Percentiles rank a stretch among this genome's conserved stretches.
phyloP scores from a whole-genome alignment of 2,329 filamentous ascomycete genomes.

The Scytalidium lignicola region DNA sequence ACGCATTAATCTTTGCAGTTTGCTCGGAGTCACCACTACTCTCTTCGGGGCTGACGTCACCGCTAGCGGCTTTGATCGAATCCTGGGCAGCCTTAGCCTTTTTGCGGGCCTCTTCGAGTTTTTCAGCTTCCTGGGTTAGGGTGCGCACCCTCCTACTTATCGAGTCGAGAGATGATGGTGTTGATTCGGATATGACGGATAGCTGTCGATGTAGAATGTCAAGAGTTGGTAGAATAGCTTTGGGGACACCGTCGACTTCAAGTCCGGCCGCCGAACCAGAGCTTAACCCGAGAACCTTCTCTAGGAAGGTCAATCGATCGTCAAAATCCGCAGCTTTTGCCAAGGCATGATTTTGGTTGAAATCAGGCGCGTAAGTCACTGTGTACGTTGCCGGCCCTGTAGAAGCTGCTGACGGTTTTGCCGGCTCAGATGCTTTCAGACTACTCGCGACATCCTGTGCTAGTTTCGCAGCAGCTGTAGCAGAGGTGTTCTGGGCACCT shows the following conservation, averaged over 20 bases:
- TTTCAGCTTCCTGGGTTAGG: slow-evolving; percentile 68
- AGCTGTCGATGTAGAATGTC: slow-evolving; percentile 78
- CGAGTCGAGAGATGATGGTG: slow-evolving; percentile 66
- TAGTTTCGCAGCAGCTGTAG: slow-evolving; percentile 17
- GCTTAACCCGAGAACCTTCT: slow-evolving; percentile 75
- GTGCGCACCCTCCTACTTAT: slow-evolving; percentile 65
- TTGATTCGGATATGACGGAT: slow-evolving; percentile 66
- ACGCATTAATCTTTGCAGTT: slow-evolving; percentile 79
- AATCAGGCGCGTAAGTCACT: slow-evolving; percentile 58
- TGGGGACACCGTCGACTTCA: slow-evolving; percentile 49
- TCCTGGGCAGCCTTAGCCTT: slow-evolving; percentile 59
- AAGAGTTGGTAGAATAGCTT: slow-evolving; percentile 76
- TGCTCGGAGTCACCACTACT: slow-evolving; percentile 60
- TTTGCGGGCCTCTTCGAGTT: slow-evolving; percentile 59
- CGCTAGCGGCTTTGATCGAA: slow-evolving; percentile 40
- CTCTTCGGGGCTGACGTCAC: slow-evolving; percentile 37
- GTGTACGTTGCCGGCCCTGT: slow-evolving; percentile 50
- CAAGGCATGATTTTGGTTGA: slow-evolving; percentile 65
- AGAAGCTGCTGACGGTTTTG: slow-evolving; percentile 16
- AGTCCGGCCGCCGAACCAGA: slow-evolving; percentile 61
- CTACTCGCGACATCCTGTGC: slow-evolving; percentile 23
- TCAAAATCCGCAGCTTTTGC: slow-evolving; percentile 86
- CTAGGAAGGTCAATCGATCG: slow-evolving; percentile 69
- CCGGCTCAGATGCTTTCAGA: slow-evolving; percentile 22
- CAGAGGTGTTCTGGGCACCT: slow-evolving; percentile 11